Evolutionary conservation across 2,329 filamentous ascomycete species (phyloP).

Genomic region (Didymella lethalis): DNA sequence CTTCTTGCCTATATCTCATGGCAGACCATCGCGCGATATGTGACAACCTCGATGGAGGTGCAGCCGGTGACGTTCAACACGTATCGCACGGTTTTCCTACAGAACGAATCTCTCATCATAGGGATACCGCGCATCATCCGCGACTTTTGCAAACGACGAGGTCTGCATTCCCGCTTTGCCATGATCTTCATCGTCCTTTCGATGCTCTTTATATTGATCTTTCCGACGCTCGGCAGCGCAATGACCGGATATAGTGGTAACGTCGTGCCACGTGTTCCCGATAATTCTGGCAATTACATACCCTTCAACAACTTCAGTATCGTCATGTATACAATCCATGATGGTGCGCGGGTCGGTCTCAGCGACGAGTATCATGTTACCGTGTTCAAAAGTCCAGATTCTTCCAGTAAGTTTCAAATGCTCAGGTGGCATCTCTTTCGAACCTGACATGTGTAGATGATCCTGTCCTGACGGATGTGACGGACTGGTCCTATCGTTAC

Average conservation of each 20-base stretch:
- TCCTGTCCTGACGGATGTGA: neutral
- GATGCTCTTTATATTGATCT: slow-evolving; percentile 23
- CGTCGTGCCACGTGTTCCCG: slow-evolving; percentile 12
- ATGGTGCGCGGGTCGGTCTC: slow-evolving; percentile 21
- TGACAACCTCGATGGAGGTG: slow-evolving; percentile 30
- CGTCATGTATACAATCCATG: slow-evolving; percentile 21
- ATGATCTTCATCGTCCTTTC: slow-evolving; percentile 28
- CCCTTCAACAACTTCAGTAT: slow-evolving; percentile 12
- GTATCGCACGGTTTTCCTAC: slow-evolving; percentile 26
- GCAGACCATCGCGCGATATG: slow-evolving; percentile 25
- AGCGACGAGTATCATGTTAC: slow-evolving; percentile 10
- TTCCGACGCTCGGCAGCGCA: slow-evolving; percentile 27
- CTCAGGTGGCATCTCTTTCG: neutral
- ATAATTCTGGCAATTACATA: slow-evolving; percentile 13
- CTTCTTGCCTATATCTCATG: slow-evolving; percentile 28
- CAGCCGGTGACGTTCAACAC: slow-evolving; percentile 26
- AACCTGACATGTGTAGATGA: neutral
- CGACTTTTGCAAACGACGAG: slow-evolving; percentile 11
- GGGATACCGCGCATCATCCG: slow-evolving; percentile 11
- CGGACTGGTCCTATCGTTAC: neutral
- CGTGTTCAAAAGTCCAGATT: neutral
- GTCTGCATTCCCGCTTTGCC: slow-evolving; percentile 20
- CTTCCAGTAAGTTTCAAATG: neutral
- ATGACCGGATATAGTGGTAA: slow-evolving; percentile 31
- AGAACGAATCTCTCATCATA: slow-evolving; percentile 15